Evolutionary conservation across 148 eudicot genomes (phyloP).

Genomic region (Polygonum maritimum): DNA sequence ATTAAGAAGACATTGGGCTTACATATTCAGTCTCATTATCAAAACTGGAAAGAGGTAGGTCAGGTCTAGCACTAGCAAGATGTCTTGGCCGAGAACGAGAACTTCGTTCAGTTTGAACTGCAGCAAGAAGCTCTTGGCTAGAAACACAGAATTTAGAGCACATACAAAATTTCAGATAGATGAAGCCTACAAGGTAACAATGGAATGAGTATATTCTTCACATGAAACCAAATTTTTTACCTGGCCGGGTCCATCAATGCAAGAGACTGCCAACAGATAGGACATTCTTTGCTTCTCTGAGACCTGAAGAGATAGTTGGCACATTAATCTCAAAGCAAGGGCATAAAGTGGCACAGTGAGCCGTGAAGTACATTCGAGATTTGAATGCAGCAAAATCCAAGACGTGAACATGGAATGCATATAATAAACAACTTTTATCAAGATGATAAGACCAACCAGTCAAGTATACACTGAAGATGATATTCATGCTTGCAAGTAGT

Average conservation of each 20-base stretch:
- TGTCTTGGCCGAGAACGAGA: slow-evolving; percentile 35
- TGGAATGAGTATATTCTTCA: neutral
- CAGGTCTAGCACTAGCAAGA: slow-evolving; percentile 5
- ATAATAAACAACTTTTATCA: neutral
- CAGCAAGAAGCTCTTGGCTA: slow-evolving; percentile 74
- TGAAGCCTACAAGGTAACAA: neutral
- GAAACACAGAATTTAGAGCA: neutral
- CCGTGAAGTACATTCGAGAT: neutral
- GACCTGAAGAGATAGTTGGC: slow-evolving; percentile 36
- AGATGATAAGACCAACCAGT: slow-evolving; percentile 38
- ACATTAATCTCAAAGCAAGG: slow-evolving; percentile 4
- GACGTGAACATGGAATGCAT: neutral
- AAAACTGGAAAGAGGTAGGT: slow-evolving; percentile 3
- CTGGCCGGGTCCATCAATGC: slow-evolving; percentile 59
- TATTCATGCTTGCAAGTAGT: slow-evolving; percentile 81
- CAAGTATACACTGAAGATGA: slow-evolving; percentile 83
- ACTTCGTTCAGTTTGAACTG: slow-evolving; percentile 43
- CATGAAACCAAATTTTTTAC: slow-evolving; percentile 18
- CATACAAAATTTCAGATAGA: neutral
- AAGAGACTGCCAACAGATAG: slow-evolving; percentile 73
- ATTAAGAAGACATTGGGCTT: slow-evolving; percentile 12
- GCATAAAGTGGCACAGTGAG: neutral
- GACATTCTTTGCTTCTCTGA: slow-evolving; percentile 77
- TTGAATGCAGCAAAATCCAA: neutral
- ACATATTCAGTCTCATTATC: slow-evolving; percentile 29